These are phyloP conservation scores for Paecilomyces sp. DNA, from an alignment of 2,329 filamentous ascomycete species.

Conservation along the genomic window DNA sequence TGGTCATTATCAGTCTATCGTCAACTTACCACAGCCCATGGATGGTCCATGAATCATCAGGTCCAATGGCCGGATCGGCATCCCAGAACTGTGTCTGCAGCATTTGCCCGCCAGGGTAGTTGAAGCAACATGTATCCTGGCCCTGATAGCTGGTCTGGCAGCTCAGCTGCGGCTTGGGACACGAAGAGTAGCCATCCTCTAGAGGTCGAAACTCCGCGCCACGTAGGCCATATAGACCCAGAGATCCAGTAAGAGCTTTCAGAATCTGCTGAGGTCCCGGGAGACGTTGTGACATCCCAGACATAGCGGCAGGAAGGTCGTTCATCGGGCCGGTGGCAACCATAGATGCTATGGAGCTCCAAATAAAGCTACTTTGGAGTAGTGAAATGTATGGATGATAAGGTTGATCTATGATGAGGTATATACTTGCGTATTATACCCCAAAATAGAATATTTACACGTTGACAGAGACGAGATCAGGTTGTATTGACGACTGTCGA, in stretches of 20 bases:
- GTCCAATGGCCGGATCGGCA: slow-evolving; percentile 56
- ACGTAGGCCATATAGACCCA: slow-evolving; percentile 18
- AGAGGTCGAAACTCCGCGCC: slow-evolving; percentile 1
- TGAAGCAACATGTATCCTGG: slow-evolving; percentile 67
- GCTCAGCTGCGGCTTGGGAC: slow-evolving; percentile 41
- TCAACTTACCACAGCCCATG: slow-evolving; percentile 58
- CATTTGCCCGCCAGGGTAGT: slow-evolving; percentile 62
- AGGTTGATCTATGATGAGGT: neutral
- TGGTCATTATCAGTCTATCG: neutral
- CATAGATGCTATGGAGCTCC: neutral
- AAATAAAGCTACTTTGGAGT: neutral
- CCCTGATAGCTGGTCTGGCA: slow-evolving; percentile 57
- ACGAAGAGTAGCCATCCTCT: slow-evolving; percentile 14
- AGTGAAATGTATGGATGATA: neutral
- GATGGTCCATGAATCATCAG: slow-evolving; percentile 64
- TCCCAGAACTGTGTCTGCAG: slow-evolving; percentile 77
- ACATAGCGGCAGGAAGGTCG: slow-evolving; percentile 7
- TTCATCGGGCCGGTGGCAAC: neutral
- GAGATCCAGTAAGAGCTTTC: slow-evolving; percentile 21
- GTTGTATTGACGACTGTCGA: neutral
- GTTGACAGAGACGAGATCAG: neutral
- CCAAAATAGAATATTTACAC: neutral
- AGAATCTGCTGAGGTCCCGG: slow-evolving; percentile 30
- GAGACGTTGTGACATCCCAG: slow-evolving; percentile 14
- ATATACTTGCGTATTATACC: neutral